A percentile compares a stretch with the other conserved stretches of the same genome.
Conservation (phyloP, 2,329 filamentous ascomycete genomes). For the Ophiostoma montium region DNA sequence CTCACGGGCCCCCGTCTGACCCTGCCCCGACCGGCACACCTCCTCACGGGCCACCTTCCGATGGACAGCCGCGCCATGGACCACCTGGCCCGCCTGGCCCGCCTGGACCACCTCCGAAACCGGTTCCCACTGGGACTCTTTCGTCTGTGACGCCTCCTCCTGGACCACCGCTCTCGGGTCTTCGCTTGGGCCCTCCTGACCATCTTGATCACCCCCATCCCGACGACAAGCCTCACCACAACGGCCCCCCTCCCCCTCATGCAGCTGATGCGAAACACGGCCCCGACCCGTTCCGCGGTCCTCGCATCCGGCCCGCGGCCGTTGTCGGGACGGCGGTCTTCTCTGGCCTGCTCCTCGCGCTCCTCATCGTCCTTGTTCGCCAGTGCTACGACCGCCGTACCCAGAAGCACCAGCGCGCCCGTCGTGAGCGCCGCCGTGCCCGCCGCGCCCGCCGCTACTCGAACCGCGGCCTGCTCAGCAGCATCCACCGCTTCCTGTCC, state of each 20-base stretch:
- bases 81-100: too few relatives aligned
- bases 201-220: not conserved
- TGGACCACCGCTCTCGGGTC: too few relatives aligned
- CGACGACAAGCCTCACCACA: not conserved
- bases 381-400: constrained; percentile 16
- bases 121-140: too few relatives aligned
- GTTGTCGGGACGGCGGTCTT: constrained; percentile 3
- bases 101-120: too few relatives aligned
- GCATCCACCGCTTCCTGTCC: constrained; percentile 9
- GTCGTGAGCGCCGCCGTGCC: constrained; percentile 15
- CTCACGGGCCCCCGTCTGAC: not conserved
- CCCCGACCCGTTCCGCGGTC: not conserved
- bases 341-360: constrained; percentile 15
- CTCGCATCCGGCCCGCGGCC: not conserved
- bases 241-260: not conserved
- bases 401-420: constrained; percentile 2
- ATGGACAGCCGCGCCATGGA: not conserved
- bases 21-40: not conserved
- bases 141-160: too few relatives aligned
- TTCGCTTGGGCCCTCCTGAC: not conserved
- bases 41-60: not conserved
- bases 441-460: constrained; percentile 12
- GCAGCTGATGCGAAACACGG: not conserved
- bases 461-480: constrained; percentile 19
- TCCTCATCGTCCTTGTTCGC: constrained; percentile 15